Evolutionary conservation across 148 eudicot genomes (phyloP), one percentile per base, ranked within the genome.

Genomic region (Diospyros kaki): DNA sequence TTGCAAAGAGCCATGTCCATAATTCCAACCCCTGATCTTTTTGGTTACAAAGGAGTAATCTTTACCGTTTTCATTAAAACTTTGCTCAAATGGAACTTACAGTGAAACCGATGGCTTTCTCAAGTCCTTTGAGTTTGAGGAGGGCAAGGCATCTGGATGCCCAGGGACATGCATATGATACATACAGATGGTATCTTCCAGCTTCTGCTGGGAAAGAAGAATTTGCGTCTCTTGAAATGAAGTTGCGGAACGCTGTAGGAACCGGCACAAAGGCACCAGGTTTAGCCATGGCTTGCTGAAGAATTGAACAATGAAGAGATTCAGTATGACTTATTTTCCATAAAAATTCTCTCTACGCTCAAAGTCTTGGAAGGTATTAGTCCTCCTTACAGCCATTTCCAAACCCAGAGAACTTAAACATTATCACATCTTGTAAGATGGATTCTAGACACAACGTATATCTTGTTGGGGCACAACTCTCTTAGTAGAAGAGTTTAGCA

Each of bases 81-180:
- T 28, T 28, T 28, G 28, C 28, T 28, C 28, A 28, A 28, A 28
- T 28, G 9, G 43, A 38, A 61, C 81, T 87, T 84, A 92, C 97
- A 58, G 88, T 75, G 83, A 83, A 89, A 82, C 88, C 77, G 82
- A 94, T 89, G 67, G 88, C 96, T 72, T 88, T 85, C 40, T 89
- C 91, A 28, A 94, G 96, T 63, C 98, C 96, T 85, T 92, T 92
- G 54, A 92, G 82, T 79, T 92, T 86, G 66, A 94, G 77, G 79
- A 79, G 77, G 48, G 96, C 84, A 45, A 90, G 87, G 69, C 98
- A 94, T 73, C 98, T 84, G 50, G 85, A 84, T 46, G 98, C 96
- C 97, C 96, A 94, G 15, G 98, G 97, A 80, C 98, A 94, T 28
- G 96, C 98, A 80, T 92, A 94, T 9, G 98, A 92, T 78, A 94